These are phyloP conservation scores for Polyporus arcularius DNA, from an alignment of 768 basidiomycete genomes.

Conservation along the genomic window DNA sequence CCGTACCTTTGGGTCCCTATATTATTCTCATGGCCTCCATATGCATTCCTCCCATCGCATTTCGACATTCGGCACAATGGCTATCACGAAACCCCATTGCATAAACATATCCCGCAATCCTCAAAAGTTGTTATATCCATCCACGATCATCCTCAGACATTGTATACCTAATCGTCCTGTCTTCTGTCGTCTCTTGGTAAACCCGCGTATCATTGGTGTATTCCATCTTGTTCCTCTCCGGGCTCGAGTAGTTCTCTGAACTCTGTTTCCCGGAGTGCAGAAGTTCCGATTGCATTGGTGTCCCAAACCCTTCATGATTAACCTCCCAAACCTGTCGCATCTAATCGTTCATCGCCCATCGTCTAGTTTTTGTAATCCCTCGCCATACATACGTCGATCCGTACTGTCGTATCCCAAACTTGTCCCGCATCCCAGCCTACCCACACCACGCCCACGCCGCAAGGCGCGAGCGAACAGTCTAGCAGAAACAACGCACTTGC, in stretches of 20 bases:
- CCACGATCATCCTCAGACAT: constrained; percentile 7
- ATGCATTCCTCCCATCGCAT: constrained; percentile 2
- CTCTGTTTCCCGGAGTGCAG: not conserved
- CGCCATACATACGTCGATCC: not conserved
- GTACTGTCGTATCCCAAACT: not conserved
- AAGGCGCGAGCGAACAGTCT: constrained; percentile 8
- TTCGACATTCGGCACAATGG: constrained; percentile 1
- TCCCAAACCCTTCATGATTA: not conserved
- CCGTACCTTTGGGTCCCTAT: not conserved
- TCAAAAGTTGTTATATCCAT: constrained; percentile 22
- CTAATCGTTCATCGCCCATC: not conserved
- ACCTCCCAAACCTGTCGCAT: not conserved
- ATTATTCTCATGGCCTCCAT: not conserved
- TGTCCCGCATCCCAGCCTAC: not conserved
- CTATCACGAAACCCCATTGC: constrained; percentile 8
- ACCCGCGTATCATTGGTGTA: not conserved
- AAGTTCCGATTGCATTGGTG: constrained; percentile 3
- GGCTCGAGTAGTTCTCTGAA: not conserved
- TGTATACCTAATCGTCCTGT: constrained; percentile 16
- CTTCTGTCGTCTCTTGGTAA: constrained; percentile 12
- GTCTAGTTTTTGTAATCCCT: not conserved
- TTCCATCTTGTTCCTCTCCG: not conserved
- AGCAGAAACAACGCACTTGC: constrained; percentile 5
- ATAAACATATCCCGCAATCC: not conserved
- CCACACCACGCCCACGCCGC: not conserved